These are phyloP conservation scores for Fraxinus pennsylvanica DNA, from an alignment of 257 asterid species.

Conservation along the genomic window DNA sequence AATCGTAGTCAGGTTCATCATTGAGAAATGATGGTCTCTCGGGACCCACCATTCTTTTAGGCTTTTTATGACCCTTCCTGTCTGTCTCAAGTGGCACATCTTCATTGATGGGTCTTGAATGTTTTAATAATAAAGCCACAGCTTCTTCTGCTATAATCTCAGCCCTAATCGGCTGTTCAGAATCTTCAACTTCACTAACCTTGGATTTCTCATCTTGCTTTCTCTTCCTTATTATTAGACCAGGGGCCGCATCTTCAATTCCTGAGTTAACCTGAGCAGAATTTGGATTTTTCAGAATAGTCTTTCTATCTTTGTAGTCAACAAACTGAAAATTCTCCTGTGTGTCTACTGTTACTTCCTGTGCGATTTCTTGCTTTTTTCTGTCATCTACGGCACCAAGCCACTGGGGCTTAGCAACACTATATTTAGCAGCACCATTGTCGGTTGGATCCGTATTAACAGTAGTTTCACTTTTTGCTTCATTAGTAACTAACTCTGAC, in stretches of 20 bases:
- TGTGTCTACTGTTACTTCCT: conserved; percentile 33
- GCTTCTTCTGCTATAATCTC: conserved; percentile 76
- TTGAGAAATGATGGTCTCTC: conserved; percentile 66
- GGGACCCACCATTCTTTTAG: conserved; percentile 71
- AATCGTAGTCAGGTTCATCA: conserved; percentile 46
- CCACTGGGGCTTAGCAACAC: conserved; percentile 84
- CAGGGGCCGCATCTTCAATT: conserved; percentile 92
- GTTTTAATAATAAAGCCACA: conserved; percentile 82
- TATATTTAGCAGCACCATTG: conserved; percentile 39
- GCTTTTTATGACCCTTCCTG: conserved; percentile 50
- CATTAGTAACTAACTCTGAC: conserved; percentile 32
- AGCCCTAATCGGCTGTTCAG: conserved; percentile 50
- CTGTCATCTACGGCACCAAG: conserved; percentile 82
- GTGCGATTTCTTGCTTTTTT: conserved; percentile 49
- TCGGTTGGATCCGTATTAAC: conserved; percentile 31
- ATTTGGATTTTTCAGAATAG: conserved; percentile 46
- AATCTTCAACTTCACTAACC: conserved; percentile 39
- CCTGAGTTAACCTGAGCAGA: conserved; percentile 32
- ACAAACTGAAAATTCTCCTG: conserved; percentile 75
- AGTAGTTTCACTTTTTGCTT: conserved; percentile 37
- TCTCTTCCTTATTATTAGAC: conserved; percentile 88
- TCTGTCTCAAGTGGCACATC: conserved; percentile 32
- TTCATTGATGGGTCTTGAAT: conserved; percentile 46
- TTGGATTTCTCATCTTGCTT: conserved; percentile 55
- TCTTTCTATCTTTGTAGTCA: conserved; percentile 76